Percentiles rank a stretch among this genome's conserved stretches.
phyloP scores from a whole-genome alignment of 2,329 filamentous ascomycete species.

The Seiridium cupressi region DNA sequence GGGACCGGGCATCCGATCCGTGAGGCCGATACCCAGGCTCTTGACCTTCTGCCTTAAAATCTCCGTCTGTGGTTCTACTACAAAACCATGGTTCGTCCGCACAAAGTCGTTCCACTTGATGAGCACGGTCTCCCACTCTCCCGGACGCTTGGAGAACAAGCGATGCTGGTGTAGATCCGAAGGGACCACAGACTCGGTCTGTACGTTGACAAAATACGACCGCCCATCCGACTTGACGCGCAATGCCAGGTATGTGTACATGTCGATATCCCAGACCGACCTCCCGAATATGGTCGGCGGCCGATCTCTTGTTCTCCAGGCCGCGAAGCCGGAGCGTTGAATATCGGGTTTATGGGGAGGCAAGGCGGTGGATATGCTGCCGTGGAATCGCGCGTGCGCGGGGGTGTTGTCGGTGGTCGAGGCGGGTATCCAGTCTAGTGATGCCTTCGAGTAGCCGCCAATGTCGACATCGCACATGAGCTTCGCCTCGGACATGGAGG shows the following conservation, averaged over 20 bases:
- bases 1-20: conserved; percentile 82
- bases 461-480: conserved; percentile 85
- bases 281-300: conserved; percentile 81
- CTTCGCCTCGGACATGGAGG: conserved; percentile 57
- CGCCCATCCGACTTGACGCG: conserved; percentile 88
- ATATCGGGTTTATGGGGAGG: conserved; percentile 73
- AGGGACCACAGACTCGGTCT: conserved; percentile 89
- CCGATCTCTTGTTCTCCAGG: conserved; percentile 80
- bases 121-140: conserved; percentile 93
- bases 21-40: conserved; percentile 83
- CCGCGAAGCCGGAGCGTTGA: conserved; percentile 81
- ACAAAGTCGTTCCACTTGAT: conserved; percentile 93
- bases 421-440: conserved; percentile 62
- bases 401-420: conserved; percentile 21
- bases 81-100: conserved; percentile 86
- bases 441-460: conserved; percentile 77
- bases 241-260: conserved; percentile 82
- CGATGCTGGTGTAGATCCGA: conserved; percentile 97
- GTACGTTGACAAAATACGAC: conserved; percentile 91
- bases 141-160: conserved; percentile 73
- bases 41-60: conserved; percentile 83
- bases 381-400: conserved; percentile 79
- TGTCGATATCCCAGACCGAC: conserved; percentile 83
- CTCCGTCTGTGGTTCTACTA: conserved; percentile 90
- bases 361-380: conserved; percentile 81